Conservation (phyloP, 2,329 filamentous ascomycete species). For the Sporothrix variecibatus region DNA sequence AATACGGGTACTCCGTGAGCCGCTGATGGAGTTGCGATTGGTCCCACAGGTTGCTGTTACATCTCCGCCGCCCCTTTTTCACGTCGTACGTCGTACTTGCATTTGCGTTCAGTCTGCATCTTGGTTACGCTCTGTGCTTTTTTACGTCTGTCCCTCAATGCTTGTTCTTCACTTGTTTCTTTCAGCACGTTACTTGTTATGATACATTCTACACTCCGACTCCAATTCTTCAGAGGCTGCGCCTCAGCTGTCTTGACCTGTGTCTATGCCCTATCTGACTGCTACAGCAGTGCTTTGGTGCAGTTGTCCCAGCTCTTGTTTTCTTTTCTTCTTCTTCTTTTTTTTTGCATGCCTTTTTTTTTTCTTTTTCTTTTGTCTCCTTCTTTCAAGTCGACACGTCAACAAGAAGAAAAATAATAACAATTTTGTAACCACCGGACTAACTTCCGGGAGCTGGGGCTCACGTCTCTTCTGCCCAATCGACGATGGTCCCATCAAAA, state of each 20-base stretch:
- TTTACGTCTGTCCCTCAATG: neutral
- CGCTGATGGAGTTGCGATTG: conserved; percentile 18
- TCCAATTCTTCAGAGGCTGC: neutral
- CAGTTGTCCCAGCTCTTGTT: neutral
- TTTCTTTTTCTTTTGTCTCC: neutral
- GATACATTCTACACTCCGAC: neutral
- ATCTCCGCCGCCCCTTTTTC: conserved; percentile 10
- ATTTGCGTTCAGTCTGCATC: neutral
- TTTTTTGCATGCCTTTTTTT: neutral
- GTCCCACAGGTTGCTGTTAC: conserved; percentile 22
- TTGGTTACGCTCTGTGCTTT: neutral
- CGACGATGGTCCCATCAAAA: neutral
- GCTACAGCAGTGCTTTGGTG: neutral
- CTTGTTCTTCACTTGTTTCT: neutral
- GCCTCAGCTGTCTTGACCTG: neutral
- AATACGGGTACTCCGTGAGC: conserved; percentile 17
- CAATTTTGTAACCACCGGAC: neutral
- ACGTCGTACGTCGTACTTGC: neutral
- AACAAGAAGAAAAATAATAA: neutral
- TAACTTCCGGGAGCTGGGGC: neutral
- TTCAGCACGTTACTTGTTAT: no score
- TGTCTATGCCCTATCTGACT: neutral
- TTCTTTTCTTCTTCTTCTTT: neutral
- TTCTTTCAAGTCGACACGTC: neutral
- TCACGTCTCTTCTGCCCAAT: neutral